These are phyloP conservation scores for Pythium aristosporum DNA, from an alignment of 352 stramenopile genomes.

Conservation along the genomic window DNA sequence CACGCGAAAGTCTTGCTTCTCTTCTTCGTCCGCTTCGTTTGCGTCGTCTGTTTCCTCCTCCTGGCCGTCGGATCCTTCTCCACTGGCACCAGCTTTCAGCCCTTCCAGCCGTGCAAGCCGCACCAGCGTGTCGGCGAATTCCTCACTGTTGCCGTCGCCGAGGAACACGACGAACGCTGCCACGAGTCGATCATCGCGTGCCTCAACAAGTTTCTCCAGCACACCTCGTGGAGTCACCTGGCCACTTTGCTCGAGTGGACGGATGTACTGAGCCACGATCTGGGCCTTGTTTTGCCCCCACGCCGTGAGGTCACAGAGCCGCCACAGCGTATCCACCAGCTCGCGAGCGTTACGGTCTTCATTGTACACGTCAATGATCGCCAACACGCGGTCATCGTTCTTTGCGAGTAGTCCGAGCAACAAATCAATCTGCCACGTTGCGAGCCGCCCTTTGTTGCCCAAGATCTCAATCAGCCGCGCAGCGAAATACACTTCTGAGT, in stretches of 20 bases:
- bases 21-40: conserved; percentile 22
- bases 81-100: background rate
- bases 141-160: conserved; percentile 56
- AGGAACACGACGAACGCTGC: conserved; percentile 67
- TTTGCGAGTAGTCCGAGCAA: conserved; percentile 46
- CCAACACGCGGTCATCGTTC: conserved; percentile 48
- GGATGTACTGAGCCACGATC: conserved; percentile 56
- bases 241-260: conserved; percentile 38
- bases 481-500: conserved; percentile 29
- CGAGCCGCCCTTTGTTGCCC: conserved; percentile 34
- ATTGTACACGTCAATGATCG: conserved; percentile 55
- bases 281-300: conserved; percentile 55
- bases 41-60: background rate
- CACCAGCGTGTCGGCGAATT: conserved; percentile 61
- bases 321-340: conserved; percentile 52
- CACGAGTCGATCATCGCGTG: conserved; percentile 62
- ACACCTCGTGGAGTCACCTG: conserved; percentile 31
- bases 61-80: too few species aligned
- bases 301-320: conserved; percentile 61
- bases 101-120: conserved; percentile 46
- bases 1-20: conserved; percentile 29
- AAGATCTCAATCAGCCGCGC: conserved; percentile 40
- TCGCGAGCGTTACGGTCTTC: conserved; percentile 46
- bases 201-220: conserved; percentile 43
- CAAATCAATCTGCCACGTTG: conserved; percentile 57